Percentiles rank a stretch among this genome's conserved stretches.
phyloP scores from a whole-genome alignment of 2,329 filamentous ascomycete species.

The Cadophora malorum region DNA sequence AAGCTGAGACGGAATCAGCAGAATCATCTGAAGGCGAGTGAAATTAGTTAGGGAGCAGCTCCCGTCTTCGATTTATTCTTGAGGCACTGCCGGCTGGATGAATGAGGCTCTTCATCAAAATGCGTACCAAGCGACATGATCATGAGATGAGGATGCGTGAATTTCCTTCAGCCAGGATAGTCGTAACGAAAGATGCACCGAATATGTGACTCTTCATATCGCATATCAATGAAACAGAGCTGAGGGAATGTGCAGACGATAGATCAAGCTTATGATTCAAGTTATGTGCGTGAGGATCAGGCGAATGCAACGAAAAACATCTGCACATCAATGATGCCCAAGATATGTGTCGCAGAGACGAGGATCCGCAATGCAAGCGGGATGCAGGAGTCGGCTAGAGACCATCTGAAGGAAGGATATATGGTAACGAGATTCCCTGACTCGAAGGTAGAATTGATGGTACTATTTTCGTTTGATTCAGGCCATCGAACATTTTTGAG shows the following conservation, averaged over 20 bases:
- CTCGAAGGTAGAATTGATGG: background rate
- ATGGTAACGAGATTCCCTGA: constrained; percentile 6
- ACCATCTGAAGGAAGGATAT: background rate
- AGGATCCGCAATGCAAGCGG: constrained; percentile 7
- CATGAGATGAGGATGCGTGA: constrained; percentile 20
- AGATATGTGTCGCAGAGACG: constrained; percentile 20
- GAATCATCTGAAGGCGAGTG: background rate
- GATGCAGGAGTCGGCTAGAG: background rate
- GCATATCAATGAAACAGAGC: background rate
- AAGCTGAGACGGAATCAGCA: constrained; percentile 1
- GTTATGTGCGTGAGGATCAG: constrained; percentile 6
- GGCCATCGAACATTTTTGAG: background rate
- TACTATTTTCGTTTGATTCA: background rate
- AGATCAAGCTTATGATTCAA: background rate
- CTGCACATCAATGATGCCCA: background rate
- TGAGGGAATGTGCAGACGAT: constrained; percentile 19
- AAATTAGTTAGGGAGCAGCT: background rate
- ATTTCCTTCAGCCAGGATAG: constrained; percentile 20
- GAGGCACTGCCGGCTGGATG: constrained; percentile 6
- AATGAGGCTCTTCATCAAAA: constrained; percentile 5
- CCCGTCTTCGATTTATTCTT: background rate
- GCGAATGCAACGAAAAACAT: background rate
- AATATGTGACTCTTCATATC: constrained; percentile 6
- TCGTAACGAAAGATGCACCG: constrained; percentile 20
- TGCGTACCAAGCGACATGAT: background rate